Base-by-base conservation (phyloP, 495 filamentous ascomycete species). In the Symbiotaphrina buchneri region DNA sequence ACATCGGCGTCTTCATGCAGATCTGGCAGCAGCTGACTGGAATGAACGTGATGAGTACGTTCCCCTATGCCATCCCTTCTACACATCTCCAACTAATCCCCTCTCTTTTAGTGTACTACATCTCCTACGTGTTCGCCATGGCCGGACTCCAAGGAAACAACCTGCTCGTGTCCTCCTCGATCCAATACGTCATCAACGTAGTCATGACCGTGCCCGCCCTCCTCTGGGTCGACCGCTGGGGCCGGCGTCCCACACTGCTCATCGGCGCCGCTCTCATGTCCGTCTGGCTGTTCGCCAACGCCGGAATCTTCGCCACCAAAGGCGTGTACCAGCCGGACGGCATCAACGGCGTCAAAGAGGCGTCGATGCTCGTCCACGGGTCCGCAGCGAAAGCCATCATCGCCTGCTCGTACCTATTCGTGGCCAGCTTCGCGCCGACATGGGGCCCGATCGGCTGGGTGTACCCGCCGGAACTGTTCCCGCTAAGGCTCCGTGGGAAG, bases 31-130 rank as follows among this genome's bases (percentile, higher is more conserved):
- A 87, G 43, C 54, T 85, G 14, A 78, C 74, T 1, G 79, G 79
- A 10, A 81, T 81, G 71, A 84, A 82, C 44, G 74, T 81, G 8
- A 83, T 83, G 74, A 80, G n/a, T n/a, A n/a, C n/a, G n/a, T n/a
- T n/a, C n/a, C n/a, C n/a, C n/a, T n/a, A n/a, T n/a, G n/a, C n/a
- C n/a, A n/a, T n/a, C n/a, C n/a, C n/a, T n/a, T n/a, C n/a, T n/a
- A n/a, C n/a, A n/a, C n/a, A n/a, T n/a, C n/a, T n/a, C n/a, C n/a
- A n/a, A n/a, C n/a, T n/a, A n/a, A n/a, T n/a, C n/a, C n/a, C n/a
- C n/a, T n/a, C n/a, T n/a, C n/a, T n/a, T n/a, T n/a, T n/a, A n/a
- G n/a, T 81, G 66, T 65, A 67, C 41, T 52, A 67, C 36, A 60
- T 64, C 27, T 59, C 52, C 29, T 50, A 45, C 25, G 41, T 49